phyloP scores from a whole-genome alignment of 2,329 filamentous ascomycete genomes.

The Aspergillus brasiliensis region DNA sequence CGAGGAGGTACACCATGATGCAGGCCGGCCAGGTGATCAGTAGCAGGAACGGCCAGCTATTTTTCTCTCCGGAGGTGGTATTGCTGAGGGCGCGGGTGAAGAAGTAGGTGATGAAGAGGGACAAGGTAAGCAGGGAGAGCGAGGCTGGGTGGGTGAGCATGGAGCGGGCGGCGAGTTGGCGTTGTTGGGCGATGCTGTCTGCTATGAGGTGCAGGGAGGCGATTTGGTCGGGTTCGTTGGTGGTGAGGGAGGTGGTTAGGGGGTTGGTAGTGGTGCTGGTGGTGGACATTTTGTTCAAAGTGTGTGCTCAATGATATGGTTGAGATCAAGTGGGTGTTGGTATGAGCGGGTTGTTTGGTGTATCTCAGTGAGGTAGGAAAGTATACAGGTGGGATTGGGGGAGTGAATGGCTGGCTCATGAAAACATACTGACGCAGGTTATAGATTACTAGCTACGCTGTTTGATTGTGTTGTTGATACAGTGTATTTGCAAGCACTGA shows the following conservation, averaged over 20 bases:
- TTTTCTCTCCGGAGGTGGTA: conserved; percentile 5
- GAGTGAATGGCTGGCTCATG: background rate
- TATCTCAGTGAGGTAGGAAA: background rate
- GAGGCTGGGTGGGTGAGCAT: conserved; percentile 65
- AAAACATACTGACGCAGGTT: background rate
- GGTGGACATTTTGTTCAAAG: conserved; percentile 14
- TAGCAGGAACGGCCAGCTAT: background rate
- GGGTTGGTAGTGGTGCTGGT: conserved; percentile 1
- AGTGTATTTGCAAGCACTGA: too few species aligned
- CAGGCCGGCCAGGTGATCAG: background rate
- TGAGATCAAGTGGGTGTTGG: background rate
- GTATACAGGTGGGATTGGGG: background rate
- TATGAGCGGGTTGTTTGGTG: background rate
- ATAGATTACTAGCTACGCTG: background rate
- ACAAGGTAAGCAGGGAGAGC: conserved; percentile 39
- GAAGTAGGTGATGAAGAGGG: conserved; percentile 44
- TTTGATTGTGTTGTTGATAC: background rate
- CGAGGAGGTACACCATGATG: background rate
- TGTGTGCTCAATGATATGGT: background rate
- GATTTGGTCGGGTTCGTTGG: conserved; percentile 60
- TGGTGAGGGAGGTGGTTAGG: conserved; percentile 37
- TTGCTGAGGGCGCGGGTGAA: conserved; percentile 39
- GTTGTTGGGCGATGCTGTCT: conserved; percentile 81
- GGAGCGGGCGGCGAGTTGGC: conserved; percentile 64
- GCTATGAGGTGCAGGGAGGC: conserved; percentile 73